Percentiles rank a stretch among this genome's conserved stretches.
Conservation (phyloP, 164 flowering plant species). For the Cinnamomum chago region DNA sequence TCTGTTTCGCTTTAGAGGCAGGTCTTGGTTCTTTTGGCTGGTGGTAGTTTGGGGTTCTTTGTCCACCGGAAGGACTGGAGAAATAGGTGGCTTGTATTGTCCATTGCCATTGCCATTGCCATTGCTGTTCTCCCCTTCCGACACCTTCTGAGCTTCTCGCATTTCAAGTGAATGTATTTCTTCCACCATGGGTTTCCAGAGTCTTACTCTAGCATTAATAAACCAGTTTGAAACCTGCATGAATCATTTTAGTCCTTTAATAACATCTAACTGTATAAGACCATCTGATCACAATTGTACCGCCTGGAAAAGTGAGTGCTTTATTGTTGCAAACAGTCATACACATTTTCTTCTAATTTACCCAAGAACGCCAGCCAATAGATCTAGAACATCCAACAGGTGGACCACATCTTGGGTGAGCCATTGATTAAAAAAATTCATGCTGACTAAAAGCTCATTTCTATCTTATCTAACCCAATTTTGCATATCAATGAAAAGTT, state of each 20-base stretch:
- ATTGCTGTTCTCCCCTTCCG: conserved; percentile 30
- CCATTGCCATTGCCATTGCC: conserved; percentile 9
- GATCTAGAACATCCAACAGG: too few relatives aligned
- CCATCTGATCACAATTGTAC: neutral
- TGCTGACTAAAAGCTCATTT: too few relatives aligned
- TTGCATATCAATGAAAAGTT: neutral
- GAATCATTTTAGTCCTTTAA: neutral
- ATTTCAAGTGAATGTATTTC: conserved; percentile 76
- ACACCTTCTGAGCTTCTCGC: conserved; percentile 38
- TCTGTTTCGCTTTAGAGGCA: conserved; percentile 34
- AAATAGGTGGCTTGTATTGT: conserved; percentile 22
- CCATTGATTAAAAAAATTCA: too few relatives aligned
- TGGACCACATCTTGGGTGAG: too few relatives aligned
- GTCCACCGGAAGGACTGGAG: conserved; percentile 21
- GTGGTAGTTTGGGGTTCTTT: conserved; percentile 29
- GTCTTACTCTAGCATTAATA: conserved; percentile 82
- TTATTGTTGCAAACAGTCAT: too few relatives aligned
- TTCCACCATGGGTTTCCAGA: conserved; percentile 93
- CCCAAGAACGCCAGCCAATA: too few relatives aligned
- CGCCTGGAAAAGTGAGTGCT: neutral
- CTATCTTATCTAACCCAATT: too few relatives aligned
- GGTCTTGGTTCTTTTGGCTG: conserved; percentile 27
- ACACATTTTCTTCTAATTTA: too few relatives aligned
- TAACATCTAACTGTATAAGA: neutral
- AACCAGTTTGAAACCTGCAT: conserved; percentile 84